Evolutionary conservation across 2,329 filamentous ascomycete genomes (phyloP).

Genomic region (Rutstroemia sydowiana): DNA sequence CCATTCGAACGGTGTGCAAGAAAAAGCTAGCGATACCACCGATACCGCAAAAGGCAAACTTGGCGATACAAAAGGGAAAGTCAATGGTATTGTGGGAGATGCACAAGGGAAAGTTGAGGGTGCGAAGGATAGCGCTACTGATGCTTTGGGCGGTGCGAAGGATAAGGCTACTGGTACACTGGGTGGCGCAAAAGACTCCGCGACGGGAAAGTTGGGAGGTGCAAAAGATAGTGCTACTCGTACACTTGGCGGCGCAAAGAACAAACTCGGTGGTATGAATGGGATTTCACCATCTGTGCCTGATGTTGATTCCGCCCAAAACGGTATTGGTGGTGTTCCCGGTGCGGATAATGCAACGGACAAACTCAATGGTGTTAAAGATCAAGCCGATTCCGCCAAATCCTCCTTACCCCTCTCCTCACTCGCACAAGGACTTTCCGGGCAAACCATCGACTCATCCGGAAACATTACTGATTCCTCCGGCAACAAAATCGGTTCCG

Average conservation of each 20-base stretch:
- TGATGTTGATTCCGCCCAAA: not conserved
- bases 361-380: not conserved
- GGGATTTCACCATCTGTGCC: not conserved
- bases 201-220: not conserved
- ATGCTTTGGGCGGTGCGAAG: not conserved
- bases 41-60: not conserved
- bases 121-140: not conserved
- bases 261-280: not conserved
- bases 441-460: constrained; percentile 64
- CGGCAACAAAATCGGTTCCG: constrained; percentile 52
- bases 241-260: not conserved
- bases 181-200: not conserved
- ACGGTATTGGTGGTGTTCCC: not conserved
- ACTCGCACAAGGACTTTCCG: constrained; percentile 42
- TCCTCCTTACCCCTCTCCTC: not conserved
- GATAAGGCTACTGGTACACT: not conserved
- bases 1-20: not conserved
- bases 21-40: not conserved
- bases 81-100: not conserved
- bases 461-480: constrained; percentile 51
- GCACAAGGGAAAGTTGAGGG: not conserved
- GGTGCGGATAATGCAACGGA: not conserved
- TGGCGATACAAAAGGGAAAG: not conserved
- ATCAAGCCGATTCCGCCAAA: not conserved
- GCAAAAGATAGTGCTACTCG: not conserved